Evolutionary conservation across 2,329 filamentous ascomycete species (phyloP), one percentile per base, ranked within the genome.

Genomic region (Ceratocystis papillata): DNA sequence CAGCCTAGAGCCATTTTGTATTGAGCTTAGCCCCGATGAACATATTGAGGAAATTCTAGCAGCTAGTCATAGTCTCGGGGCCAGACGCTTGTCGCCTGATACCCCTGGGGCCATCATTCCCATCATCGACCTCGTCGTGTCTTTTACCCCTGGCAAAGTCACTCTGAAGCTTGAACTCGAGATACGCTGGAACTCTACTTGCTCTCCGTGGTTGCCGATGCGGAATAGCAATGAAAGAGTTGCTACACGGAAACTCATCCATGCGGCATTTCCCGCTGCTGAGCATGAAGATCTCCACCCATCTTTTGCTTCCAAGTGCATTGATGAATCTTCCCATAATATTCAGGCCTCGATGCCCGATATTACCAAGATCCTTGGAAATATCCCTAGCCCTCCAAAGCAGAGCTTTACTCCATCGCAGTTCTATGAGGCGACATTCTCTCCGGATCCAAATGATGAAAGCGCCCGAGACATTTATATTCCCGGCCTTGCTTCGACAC

Each of bases 351-450:
- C 53, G 28, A 28, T 17, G 10, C n/a, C 53, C 2, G 25, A 12
- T 15, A 17, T 57, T 7, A 30, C 15, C 25, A 57, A 57, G 75
- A n/a, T 68, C 69, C 0, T 75, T 78, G 62, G 74, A 77, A 15
- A 71, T 15, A n/a, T 12, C 28, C 65, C 4, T 60, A 45, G 10
- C 25, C 63, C 28, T 64, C 65, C 62, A 28, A 59, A 25, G 64
- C 71, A 67, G 71, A 71, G 22, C 20, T 37, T 17, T 28, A 79
- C 79, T 1, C 79, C 81, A 0, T 78, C 80, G 70, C 77, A 78
- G 67, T 92, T 92, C 72, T 92, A 91, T 71, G 81, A 87, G 64
- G 83, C 83, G 17, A 85, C 88, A 1, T 81, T 85, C 59, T 41
- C 30, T 7, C 41, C 59, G 12, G n/a, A 76, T n/a, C 71, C 76